Evolutionary conservation across 306 rosid genomes (phyloP), one percentile per base, ranked within the genome.

Genomic region (Parietaria judaica): DNA sequence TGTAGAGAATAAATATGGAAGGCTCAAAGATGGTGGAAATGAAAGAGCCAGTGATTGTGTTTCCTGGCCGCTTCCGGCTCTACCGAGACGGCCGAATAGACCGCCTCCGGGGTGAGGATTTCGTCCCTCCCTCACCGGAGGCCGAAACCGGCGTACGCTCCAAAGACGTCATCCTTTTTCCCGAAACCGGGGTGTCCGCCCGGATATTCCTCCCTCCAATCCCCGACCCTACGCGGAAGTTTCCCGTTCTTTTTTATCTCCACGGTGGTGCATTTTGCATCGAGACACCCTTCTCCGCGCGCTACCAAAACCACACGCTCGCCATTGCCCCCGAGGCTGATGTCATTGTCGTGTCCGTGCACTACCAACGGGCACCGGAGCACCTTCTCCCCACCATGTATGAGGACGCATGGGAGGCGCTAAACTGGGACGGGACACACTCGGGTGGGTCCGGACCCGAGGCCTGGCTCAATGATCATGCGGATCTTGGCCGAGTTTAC

Each of bases 191-290:
- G 6, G 74, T 87, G 59, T 73, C 86, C 0, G 96, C 83, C 51
- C 74, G 98, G 46, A 43, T 91, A 1, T 91, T 85, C 72, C 64
- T 66, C 14, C 88, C 89, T 15, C 68, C 60, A 37, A 41, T 11
- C 64, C 16, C 6, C 31, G 43, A n/a, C 36, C 43, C 1, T 3
- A 6, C 14, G 61, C n/a, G 4, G 14, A 44, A 3, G 7, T 31
- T 49, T 3, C 89, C 96, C 8, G 45, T 91, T 38, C 16, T 81
- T 6, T 5, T 87, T 52, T 87, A 91, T 83, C 75, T 76, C 37
- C 97, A 91, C 16, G 97, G 97, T 0, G 95, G 97, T 0, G 96
- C 89, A 31, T 91, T 81, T 51, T 67, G 68, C 66, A 78, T 87
- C 64, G 63, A 95, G 8, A 81, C 92, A 0, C 37, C 82, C 51